Evolutionary conservation across 2,329 filamentous ascomycete species (phyloP).

Genomic region (Stemphylium beticola): DNA sequence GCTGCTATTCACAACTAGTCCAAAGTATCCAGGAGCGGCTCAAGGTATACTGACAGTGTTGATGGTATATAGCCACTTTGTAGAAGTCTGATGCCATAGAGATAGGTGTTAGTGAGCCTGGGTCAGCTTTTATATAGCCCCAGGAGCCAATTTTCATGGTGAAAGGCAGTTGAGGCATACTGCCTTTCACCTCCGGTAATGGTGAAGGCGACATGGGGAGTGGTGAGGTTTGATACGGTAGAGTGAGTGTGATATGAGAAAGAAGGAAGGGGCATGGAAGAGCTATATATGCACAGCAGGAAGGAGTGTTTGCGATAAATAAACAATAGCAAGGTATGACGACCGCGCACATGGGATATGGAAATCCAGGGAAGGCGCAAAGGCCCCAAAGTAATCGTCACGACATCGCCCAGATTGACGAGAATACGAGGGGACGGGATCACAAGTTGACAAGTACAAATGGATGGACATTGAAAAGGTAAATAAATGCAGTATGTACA

Average conservation of each 20-base stretch:
- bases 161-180: constrained; percentile 1
- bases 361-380: neutral
- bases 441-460: neutral
- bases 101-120: too few species aligned
- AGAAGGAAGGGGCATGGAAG: neutral
- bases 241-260: neutral
- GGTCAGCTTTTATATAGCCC: too few species aligned
- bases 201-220: neutral
- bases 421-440: neutral
- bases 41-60: neutral
- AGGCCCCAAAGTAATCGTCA: neutral
- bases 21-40: neutral
- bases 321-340: neutral
- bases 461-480: constrained; percentile 7
- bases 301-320: neutral
- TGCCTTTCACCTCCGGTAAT: neutral
- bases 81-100: too few species aligned
- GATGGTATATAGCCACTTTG: too few species aligned
- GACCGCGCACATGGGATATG: neutral
- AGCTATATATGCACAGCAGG: neutral
- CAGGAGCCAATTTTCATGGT: neutral
- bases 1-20: neutral
- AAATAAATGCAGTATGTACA: constrained; percentile 38
- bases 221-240: neutral
- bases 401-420: neutral